Evolutionary conservation across 2,329 filamentous ascomycete genomes (phyloP).

Genomic region (Byssoonygena ceratinophila): DNA sequence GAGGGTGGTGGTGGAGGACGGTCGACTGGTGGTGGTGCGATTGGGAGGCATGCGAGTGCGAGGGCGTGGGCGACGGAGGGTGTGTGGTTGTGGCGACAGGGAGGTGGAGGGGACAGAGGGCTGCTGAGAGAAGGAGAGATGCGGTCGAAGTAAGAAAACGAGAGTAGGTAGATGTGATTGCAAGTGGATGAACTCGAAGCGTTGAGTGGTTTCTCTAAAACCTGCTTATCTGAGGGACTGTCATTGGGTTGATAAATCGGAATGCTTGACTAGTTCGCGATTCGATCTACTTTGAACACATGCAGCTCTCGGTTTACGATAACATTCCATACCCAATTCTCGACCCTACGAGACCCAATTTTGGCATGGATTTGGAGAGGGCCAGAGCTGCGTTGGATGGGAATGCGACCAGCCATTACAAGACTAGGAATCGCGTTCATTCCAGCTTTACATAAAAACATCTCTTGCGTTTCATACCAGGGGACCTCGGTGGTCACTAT

Average conservation of each 20-base stretch:
- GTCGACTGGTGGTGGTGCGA: slow-evolving; percentile 19
- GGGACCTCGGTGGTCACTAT: not conserved
- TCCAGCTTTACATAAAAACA: not conserved
- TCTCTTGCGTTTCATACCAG: slow-evolving; percentile 4
- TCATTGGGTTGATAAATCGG: no score
- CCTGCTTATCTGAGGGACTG: no score
- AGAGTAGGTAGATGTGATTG: not conserved
- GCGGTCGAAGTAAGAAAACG: not conserved
- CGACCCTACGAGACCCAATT: no score
- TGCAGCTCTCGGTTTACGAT: no score
- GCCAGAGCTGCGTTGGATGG: no score
- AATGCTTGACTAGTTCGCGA: no score
- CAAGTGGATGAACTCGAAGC: no score
- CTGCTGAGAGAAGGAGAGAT: slow-evolving; percentile 27
- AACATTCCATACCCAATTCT: no score
- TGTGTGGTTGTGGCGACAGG: slow-evolving; percentile 75
- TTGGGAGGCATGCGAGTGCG: slow-evolving; percentile 60
- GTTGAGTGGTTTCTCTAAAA: no score
- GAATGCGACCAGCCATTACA: slow-evolving; percentile 1
- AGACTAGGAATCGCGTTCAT: not conserved
- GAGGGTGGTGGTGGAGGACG: not conserved
- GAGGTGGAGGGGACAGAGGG: slow-evolving; percentile 43
- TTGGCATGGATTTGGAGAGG: no score
- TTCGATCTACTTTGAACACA: no score
- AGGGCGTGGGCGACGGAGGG: slow-evolving; percentile 79